These are phyloP conservation scores for Capronia coronata DNA, from an alignment of 2,329 filamentous ascomycete species.

Conservation along the genomic window DNA sequence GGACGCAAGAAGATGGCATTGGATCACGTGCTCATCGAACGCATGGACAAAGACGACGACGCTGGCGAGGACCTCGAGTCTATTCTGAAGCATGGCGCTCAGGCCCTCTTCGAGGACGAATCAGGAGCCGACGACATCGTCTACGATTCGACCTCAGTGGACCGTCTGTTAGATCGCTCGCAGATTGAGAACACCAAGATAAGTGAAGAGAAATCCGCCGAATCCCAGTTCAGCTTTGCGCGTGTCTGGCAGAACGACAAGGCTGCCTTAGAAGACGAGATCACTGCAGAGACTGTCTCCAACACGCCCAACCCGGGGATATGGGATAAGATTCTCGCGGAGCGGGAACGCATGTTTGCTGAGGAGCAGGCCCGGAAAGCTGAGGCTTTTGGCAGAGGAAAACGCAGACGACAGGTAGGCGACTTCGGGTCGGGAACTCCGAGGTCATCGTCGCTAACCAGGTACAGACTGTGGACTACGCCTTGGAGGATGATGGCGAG, in stretches of 20 bases:
- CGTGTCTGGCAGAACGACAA: constrained; percentile 86
- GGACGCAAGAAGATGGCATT: constrained; percentile 93
- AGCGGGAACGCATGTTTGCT: constrained; percentile 73
- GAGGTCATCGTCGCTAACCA: constrained; percentile 4
- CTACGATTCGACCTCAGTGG: constrained; percentile 77
- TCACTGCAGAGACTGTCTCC: constrained; percentile 47
- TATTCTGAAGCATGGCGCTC: constrained; percentile 79
- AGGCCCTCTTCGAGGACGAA: constrained; percentile 74
- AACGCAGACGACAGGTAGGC: constrained; percentile 59
- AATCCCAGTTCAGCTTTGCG: constrained; percentile 82
- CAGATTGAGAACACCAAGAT: constrained; percentile 66
- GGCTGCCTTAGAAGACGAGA: constrained; percentile 57
- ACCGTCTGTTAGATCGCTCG: constrained; percentile 81
- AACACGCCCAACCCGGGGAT: constrained; percentile 53
- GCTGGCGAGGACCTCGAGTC: constrained; percentile 74
- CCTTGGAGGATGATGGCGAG: constrained; percentile 11
- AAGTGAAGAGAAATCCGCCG: constrained; percentile 58
- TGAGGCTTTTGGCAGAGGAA: constrained; percentile 78
- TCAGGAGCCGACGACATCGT: constrained; percentile 63
- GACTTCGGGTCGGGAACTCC: neutral
- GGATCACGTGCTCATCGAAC: constrained; percentile 89
- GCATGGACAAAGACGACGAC: constrained; percentile 77
- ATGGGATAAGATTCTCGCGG: constrained; percentile 84
- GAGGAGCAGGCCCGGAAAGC: constrained; percentile 61
- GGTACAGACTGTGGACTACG: constrained; percentile 25